These are phyloP conservation scores for Magnusiomyces sp. DNA, from an alignment of 1,139 yeast species.

Conservation along the genomic window DNA sequence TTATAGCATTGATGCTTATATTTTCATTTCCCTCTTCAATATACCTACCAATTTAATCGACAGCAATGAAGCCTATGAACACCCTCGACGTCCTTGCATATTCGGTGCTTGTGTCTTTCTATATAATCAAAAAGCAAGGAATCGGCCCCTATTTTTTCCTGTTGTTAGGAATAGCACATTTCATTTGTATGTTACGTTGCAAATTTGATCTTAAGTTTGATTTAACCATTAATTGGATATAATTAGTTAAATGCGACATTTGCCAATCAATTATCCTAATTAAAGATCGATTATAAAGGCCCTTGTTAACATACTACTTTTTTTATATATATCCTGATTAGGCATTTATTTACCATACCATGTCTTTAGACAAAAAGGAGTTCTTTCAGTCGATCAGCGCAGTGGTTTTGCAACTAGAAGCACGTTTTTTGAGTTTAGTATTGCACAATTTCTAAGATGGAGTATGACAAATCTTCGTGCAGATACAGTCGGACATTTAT, in stretches of 20 bases:
- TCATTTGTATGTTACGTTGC: slow-evolving; percentile 4
- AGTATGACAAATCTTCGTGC: slow-evolving; percentile 18
- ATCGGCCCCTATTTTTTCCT: slow-evolving; percentile 8
- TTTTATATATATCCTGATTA: slow-evolving; percentile 2
- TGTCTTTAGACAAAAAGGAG: slow-evolving; percentile 17
- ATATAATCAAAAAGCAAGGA: slow-evolving; percentile 8
- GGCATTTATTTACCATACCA: slow-evolving; percentile 19
- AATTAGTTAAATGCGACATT: background rate
- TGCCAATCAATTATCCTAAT: background rate
- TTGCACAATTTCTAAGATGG: slow-evolving; percentile 22
- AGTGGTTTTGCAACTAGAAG: slow-evolving; percentile 22
- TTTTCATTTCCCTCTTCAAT: too few species aligned
- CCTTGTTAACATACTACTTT: background rate
- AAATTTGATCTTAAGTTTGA: background rate
- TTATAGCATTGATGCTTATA: too few species aligned
- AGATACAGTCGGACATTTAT: slow-evolving; percentile 18
- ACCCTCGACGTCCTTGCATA: slow-evolving; percentile 9
- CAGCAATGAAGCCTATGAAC: slow-evolving; percentile 10
- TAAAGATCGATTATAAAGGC: background rate
- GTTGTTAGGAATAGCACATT: slow-evolving; percentile 5
- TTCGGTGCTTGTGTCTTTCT: slow-evolving; percentile 7
- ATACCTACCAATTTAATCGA: background rate
- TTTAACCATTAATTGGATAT: background rate
- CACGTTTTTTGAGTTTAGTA: slow-evolving; percentile 22
- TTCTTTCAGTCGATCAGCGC: slow-evolving; percentile 21